phyloP scores from a whole-genome alignment of 768 basidiomycete species.

The Cystofilobasidium ferigula region DNA sequence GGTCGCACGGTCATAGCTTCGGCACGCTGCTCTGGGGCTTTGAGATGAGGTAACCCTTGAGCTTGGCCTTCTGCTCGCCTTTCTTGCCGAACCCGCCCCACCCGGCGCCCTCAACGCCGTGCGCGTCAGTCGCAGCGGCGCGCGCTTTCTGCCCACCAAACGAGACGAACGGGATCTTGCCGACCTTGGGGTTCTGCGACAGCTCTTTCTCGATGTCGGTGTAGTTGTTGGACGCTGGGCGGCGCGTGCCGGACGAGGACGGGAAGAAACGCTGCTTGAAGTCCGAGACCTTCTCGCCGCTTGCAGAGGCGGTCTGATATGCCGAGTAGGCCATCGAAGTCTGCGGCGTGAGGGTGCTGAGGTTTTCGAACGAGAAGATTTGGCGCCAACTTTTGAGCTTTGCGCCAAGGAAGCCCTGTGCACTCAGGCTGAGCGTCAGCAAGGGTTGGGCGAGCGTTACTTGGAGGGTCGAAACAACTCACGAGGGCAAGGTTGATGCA shows the following conservation, averaged over 20 bases:
- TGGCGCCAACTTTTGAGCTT: conserved; percentile 6
- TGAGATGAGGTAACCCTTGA: conserved; percentile 24
- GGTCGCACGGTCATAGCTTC: not conserved
- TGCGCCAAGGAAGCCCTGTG: conserved; percentile 19
- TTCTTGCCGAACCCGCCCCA: conserved; percentile 20
- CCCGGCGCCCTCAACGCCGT: not conserved
- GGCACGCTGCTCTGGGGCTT: conserved; percentile 15
- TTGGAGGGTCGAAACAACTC: conserved; percentile 13
- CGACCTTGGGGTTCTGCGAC: not conserved
- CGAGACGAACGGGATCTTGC: conserved; percentile 16
- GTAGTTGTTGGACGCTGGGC: not conserved
- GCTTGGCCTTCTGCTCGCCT: conserved; percentile 19
- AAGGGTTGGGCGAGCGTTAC: too few species aligned
- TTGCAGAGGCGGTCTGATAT: not conserved
- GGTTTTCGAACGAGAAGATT: conserved; percentile 24
- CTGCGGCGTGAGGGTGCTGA: conserved; percentile 11
- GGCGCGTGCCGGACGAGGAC: not conserved
- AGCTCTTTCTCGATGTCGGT: not conserved
- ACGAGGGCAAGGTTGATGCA: conserved; percentile 65
- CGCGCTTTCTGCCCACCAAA: conserved; percentile 8
- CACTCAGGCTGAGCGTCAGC: not conserved
- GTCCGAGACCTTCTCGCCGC: not conserved
- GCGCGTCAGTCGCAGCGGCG: too few species aligned
- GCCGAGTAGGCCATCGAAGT: conserved; percentile 6
- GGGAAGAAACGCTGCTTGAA: not conserved